A percentile compares a stretch with the other conserved stretches of the same genome.
Evolutionary conservation across 176 grass and related monocot species (phyloP).

Genomic region (Juncus effusus): DNA sequence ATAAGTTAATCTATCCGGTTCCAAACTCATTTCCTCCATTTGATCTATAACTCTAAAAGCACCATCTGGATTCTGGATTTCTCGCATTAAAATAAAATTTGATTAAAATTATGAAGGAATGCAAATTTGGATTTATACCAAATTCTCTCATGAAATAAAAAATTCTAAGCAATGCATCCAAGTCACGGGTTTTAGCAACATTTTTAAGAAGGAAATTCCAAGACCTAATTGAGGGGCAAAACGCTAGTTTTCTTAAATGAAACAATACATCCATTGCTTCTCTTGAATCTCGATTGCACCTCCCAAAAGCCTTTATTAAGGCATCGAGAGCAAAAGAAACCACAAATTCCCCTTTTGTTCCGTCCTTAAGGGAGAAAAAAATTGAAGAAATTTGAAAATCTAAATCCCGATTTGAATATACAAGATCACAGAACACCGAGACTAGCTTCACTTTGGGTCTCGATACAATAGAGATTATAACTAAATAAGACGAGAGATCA

Average conservation of each 20-base stretch:
- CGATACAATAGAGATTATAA: constrained; percentile 41
- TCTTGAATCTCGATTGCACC: constrained; percentile 15
- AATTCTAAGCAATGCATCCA: constrained; percentile 28
- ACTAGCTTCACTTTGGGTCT: constrained; percentile 34
- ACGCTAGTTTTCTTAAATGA: constrained; percentile 37
- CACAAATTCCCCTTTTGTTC: not conserved
- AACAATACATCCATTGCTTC: constrained; percentile 36
- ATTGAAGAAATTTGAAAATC: constrained; percentile 35
- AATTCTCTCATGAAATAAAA: constrained; percentile 46
- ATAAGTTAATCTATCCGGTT: constrained; percentile 41
- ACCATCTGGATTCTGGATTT: constrained; percentile 37
- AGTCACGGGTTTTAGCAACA: constrained; percentile 28
- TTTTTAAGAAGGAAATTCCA: constrained; percentile 52
- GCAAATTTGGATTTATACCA: constrained; percentile 29
- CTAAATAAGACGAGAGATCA: constrained; percentile 45
- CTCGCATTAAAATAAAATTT: constrained; percentile 46
- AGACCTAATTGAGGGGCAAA: constrained; percentile 39
- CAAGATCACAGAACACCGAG: constrained; percentile 43
- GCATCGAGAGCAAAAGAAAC: constrained; percentile 40
- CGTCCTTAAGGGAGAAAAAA: constrained; percentile 32
- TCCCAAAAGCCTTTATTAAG: constrained; percentile 46
- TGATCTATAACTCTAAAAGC: constrained; percentile 43
- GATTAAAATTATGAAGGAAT: constrained; percentile 41
- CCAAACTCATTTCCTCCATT: constrained; percentile 45
- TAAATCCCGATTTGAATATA: constrained; percentile 4